phyloP scores from a whole-genome alignment of 345 rosid genomes.

The Citrus unshiu region DNA sequence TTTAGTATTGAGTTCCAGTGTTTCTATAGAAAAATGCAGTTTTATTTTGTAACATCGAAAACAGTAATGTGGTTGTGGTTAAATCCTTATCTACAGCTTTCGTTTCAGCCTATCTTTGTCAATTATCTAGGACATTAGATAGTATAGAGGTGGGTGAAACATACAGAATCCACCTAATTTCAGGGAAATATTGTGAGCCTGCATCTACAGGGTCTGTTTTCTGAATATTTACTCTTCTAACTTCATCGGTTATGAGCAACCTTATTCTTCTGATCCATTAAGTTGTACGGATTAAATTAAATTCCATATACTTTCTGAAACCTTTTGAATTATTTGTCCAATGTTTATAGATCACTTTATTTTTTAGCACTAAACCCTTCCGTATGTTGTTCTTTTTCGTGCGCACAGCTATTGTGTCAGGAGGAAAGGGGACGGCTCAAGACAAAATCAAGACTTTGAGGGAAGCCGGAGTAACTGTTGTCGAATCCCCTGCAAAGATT shows the following conservation, averaged over 20 bases:
- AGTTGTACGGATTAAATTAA: no score
- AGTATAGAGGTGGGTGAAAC: neutral
- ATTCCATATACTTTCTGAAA: no score
- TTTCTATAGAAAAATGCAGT: neutral
- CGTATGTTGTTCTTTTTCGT: neutral
- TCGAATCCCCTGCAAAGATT: conserved; percentile 91
- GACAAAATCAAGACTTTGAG: conserved; percentile 76
- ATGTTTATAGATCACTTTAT: neutral
- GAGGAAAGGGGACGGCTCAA: conserved; percentile 96
- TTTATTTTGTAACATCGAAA: neutral
- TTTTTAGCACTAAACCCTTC: neutral
- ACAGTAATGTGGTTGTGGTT: no score
- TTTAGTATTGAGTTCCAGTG: neutral
- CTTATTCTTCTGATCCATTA: neutral
- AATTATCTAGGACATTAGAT: neutral
- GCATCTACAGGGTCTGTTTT: neutral
- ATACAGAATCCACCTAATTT: neutral
- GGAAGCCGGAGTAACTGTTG: conserved; percentile 91
- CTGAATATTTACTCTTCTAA: neutral
- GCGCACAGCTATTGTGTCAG: conserved; percentile 80
- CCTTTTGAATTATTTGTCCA: neutral
- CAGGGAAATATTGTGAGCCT: neutral
- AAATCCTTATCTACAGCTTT: no score
- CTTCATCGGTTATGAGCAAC: neutral
- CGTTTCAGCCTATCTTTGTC: neutral